Evolutionary conservation across 257 asterid genomes (phyloP), one percentile per base, ranked within the genome.

Genomic region (Mitragyna speciosa): DNA sequence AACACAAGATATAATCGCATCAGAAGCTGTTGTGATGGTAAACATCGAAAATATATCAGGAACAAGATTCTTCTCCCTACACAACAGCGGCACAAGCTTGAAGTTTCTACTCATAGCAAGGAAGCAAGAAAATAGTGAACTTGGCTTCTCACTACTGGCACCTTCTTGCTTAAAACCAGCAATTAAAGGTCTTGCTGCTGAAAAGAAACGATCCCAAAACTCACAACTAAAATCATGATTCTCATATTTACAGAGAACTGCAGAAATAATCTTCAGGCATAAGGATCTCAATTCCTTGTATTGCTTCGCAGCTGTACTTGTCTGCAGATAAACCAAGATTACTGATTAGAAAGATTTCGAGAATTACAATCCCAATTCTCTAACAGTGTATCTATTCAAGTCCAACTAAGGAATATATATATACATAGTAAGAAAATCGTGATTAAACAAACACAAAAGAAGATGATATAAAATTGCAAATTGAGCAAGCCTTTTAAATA

Each of bases 101-200:
- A 85, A 80, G 86, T 91, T 93, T 89, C 92, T 88, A 87, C 99
- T 96, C 95, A 96, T 94, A 56, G 93, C 94, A 80, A 96, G 94
- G 87, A 96, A 96, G 90, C 98, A 96, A 79, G 89, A 82, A 76
- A 96, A 94, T 78, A 96, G 87, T 30, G 98, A 88, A 83, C 97
- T 96, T 64, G 98, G 97, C 86, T 89, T 90, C 88, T 90, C 89
- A 79, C 95, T 91, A 61, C 94, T 89, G 76, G 92, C 94, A 51
- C 96, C 96, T 85, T 91, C 97, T 87, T 87, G 92, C 89, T 88
- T 91, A 87, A 94, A 92, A 79, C 87, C 84, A 67, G 89, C 88
- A 79, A 92, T 85, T 78, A 94, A 86, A 14, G 97, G 90, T 82
- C 85, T 87, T 76, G 87, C 82, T 56, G 98, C 92, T 67, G 77